Evolutionary conservation across 345 rosid genomes (phyloP), one percentile per base, ranked within the genome.

Genomic region (Aegle marmelos): DNA sequence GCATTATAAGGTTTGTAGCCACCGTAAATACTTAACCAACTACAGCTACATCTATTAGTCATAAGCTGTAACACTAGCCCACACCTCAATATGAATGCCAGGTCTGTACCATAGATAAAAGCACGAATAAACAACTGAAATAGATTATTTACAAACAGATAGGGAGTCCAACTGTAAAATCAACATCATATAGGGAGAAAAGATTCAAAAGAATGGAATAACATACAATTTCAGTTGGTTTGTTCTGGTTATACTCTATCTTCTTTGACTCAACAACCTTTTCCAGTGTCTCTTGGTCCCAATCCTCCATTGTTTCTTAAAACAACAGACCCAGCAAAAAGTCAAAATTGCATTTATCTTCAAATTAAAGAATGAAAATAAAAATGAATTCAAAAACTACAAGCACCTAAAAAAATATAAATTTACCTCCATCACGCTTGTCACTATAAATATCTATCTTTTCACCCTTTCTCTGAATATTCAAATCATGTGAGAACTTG

Each of bases 231-330:
- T 96, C 97, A 60, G 97, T 96, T 61, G 98, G 99, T 86, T 88
- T 94, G 67, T 96, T 96, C 88, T 87, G 92, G 81, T 94, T 91
- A 75, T 96, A 94, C 83, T 96, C 98, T 0, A 62, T 86, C 76
- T 86, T 90, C 92, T 94, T 96, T 0, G 93, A 91, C 79, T 91
- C 98, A 74, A 96, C 92, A 68, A 92, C 99, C 85, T 92, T 91
- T 88, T 96, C 99, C 80, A 96, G 83, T 4, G 89, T 92, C 78
- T 88, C 98, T 80, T 94, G 99, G 84, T 96, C 99, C 99, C 98
- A 96, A 56, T 96, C 97, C 67, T 94, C 99, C 99, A 96, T 96
- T 0, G 89, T 82, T 25, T 88, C 98, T 87, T 24, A 50, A 77
- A 78, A 76, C 36, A 75, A 67, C 16, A 79, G 16, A 60, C 34